Evolutionary conservation across 2,329 filamentous ascomycete genomes (phyloP), one percentile per base, ranked within the genome.

Genomic region (Exophiala oligosperma): DNA sequence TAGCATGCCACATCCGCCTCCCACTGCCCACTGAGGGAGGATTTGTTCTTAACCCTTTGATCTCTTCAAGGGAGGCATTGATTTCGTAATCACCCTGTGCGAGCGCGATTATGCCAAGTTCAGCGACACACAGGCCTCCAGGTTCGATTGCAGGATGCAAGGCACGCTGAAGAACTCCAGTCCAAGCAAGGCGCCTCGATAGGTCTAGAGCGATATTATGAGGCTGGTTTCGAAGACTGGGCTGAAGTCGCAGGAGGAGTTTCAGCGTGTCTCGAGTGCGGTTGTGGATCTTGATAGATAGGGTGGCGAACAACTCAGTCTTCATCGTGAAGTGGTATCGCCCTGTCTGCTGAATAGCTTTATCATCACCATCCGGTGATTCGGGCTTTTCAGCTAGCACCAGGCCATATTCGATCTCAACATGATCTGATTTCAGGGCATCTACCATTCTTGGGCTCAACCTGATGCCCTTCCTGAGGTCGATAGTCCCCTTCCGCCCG

Each of bases 1-100:
- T 64, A 3, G 68, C 70, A 63, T 69, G 65, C 72, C 72, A 74
- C 14, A 70, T 65, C 49, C 68, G 66, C 54, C 72, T 66, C 32
- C 66, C 66, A 17, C 43, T 48, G 41, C n/a, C 40, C 29, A 63
- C 62, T 14, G 57, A 60, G 4, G 64, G 59, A 14, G 32, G 41
- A 17, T 56, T 43, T 8, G 62, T 64, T 28, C 52, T 41, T 11
- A 56, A 50, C 24, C 66, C 53, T 32, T 68, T 71, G 49, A 89
- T 84, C 77, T 97, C 92, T 74, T 97, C 92, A 0, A 96, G 85
- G 11, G 84, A 88, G 4, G 87, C 91, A 24, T 84, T 84, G 23
- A 96, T 80, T 72, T 96, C 92, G 71, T 93, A 96, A 64, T 90
- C 85, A 14, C 92, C 92, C 46, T 86, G 82, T 64, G 89, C 92